Base-by-base conservation (phyloP, 345 rosid genomes). In the Populus davidiana region DNA sequence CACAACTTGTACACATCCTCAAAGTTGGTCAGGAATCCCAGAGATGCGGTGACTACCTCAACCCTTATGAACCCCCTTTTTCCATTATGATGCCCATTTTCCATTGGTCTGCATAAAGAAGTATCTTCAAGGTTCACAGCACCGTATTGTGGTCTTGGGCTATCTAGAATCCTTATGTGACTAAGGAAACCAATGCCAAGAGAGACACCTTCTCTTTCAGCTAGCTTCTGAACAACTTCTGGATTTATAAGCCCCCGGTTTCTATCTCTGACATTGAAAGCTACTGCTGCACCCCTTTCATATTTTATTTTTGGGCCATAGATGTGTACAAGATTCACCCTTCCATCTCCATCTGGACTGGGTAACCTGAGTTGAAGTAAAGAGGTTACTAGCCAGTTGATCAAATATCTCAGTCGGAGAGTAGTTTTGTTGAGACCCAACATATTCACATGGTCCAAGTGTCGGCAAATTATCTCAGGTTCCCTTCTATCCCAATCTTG, bases 341-440 rank as follows among this genome's bases (percentile, higher is more conserved):
- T 85, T 63, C 86, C 81, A 75, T 86, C 90, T 31, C 90, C 90
- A 33, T 89, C 90, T 69, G 92, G 77, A 85, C 67, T 75, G 5
- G 97, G 90, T 17, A 93, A 75, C 84, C 94, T 89, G 63, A 96
- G 83, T 59, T 96, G 98, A 79, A 96, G 91, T 76, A 96, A 84
- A 8, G 99, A 94, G 33, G 99, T 91, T 66, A 96, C 98, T 65
- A 96, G 97, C 99, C 99, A 96, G 85, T 94, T 96, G 73, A 96
- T 89, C 80, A 92, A 88, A 78, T 89, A 96, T 77, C 99, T 82
- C 56, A 94, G 83, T 70, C 99, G 80, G 29, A 89, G 82, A 14
- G 97, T 91, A 66, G 99, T 91, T 84, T 96, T 96, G 75, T 92
- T 96, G 73, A 96, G 98, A 77, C 99, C 99, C 85, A 96, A 87